A percentile compares a stretch with the other conserved stretches of the same genome.
Conservation (phyloP, 257 asterid genomes). For the Solanum sejunctum region DNA sequence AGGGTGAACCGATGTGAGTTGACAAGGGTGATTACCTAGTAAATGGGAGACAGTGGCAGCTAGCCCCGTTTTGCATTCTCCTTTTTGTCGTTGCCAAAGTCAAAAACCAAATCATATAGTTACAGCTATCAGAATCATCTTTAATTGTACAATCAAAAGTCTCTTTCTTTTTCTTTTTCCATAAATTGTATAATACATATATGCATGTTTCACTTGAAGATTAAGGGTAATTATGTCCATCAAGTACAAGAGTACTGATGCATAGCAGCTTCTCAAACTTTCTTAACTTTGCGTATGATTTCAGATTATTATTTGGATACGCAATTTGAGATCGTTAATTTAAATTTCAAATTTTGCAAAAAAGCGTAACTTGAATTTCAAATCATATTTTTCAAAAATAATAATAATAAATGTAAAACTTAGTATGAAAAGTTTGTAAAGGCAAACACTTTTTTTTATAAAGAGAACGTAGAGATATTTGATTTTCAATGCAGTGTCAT, state of each 20-base stretch:
- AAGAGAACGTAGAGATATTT: too few relatives aligned
- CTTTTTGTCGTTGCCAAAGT: constrained; percentile 16
- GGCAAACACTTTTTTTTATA: too few relatives aligned
- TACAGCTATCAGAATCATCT: constrained; percentile 2
- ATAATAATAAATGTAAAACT: too few relatives aligned
- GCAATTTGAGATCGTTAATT: too few relatives aligned
- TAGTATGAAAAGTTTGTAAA: too few relatives aligned
- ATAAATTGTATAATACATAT: background rate
- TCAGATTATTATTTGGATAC: too few relatives aligned
- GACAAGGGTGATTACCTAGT: constrained; percentile 4
- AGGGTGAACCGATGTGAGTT: background rate
- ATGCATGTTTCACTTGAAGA: background rate
- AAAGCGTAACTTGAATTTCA: too few relatives aligned
- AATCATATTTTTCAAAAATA: too few relatives aligned
- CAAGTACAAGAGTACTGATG: background rate
- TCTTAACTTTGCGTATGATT: background rate
- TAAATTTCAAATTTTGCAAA: too few relatives aligned
- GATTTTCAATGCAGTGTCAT: too few relatives aligned
- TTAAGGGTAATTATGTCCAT: background rate
- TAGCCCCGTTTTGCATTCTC: constrained; percentile 13
- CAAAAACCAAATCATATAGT: constrained; percentile 15
- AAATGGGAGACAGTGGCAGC: constrained; percentile 32
- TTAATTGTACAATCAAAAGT: background rate
- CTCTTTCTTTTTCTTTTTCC: background rate
- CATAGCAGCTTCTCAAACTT: background rate